These are phyloP conservation scores for Gymnopus androsaceus DNA, from an alignment of 1,284 basidiomycete genomes.

Conservation along the genomic window DNA sequence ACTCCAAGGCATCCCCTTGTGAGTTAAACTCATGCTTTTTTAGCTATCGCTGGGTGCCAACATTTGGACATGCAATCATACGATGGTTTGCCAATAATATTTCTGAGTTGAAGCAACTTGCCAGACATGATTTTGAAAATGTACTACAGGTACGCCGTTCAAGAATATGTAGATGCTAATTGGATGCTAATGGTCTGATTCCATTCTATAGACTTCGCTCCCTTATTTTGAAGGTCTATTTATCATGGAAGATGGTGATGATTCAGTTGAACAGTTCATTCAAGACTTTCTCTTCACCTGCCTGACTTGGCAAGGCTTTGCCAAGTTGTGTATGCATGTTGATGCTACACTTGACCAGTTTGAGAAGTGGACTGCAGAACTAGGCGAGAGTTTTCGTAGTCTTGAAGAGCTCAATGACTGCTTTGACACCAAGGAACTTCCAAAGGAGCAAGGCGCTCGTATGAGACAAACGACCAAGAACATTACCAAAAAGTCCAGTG, in stretches of 20 bases:
- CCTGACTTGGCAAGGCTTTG: conserved; percentile 23
- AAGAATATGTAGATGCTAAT: not conserved
- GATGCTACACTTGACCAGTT: conserved; percentile 11
- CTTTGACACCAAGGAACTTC: conserved; percentile 12
- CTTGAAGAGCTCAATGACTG: conserved; percentile 3
- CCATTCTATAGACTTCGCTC: conserved; percentile 22
- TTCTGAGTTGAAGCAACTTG: conserved; percentile 23
- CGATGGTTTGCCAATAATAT: conserved; percentile 19
- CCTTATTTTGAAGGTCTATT: conserved; percentile 28
- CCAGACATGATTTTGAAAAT: conserved; percentile 26
- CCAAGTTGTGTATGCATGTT: conserved; percentile 27
- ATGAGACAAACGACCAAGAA: not conserved
- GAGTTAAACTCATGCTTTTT: not conserved
- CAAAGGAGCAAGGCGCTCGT: not conserved
- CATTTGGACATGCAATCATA: conserved; percentile 24
- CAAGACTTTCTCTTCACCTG: conserved; percentile 14
- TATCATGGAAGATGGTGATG: not conserved
- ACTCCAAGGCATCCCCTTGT: too few relatives aligned
- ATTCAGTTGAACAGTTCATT: too few relatives aligned
- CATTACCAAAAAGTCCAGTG: not conserved
- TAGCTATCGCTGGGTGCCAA: conserved; percentile 10
- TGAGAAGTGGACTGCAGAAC: not conserved
- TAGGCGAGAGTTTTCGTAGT: conserved; percentile 7
- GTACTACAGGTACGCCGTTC: conserved; percentile 22
- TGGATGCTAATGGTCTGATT: not conserved